Conservation (phyloP, 2,329 filamentous ascomycete species). For the Alternaria sp. region DNA sequence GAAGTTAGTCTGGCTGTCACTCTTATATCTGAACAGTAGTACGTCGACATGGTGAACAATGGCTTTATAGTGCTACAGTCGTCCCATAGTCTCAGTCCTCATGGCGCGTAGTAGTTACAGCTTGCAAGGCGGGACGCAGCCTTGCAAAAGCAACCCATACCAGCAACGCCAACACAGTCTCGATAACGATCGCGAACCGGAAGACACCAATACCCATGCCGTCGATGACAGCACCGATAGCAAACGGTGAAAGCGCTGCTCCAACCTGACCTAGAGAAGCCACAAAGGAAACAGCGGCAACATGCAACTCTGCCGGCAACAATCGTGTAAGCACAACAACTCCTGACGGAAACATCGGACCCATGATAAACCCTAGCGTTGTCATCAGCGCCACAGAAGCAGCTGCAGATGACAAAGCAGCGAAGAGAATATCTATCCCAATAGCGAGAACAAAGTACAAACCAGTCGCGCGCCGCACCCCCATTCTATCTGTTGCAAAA, state of each 20-base stretch:
- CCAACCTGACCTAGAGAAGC: constrained; percentile 57
- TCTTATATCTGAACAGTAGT: neutral
- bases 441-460: constrained; percentile 37
- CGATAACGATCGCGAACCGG: constrained; percentile 38
- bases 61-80: neutral
- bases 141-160: constrained; percentile 35
- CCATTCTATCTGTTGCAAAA: constrained; percentile 36
- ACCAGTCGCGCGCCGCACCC: constrained; percentile 36
- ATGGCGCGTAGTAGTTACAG: neutral
- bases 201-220: constrained; percentile 52
- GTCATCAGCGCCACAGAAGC: constrained; percentile 45
- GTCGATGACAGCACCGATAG: constrained; percentile 54
- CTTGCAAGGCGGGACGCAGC: constrained; percentile 3
- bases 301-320: constrained; percentile 52
- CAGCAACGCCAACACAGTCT: constrained; percentile 29
- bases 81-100: neutral
- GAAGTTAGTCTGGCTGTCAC: no score
- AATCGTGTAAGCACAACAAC: constrained; percentile 50
- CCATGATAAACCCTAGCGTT: constrained; percentile 51
- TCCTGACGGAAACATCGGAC: constrained; percentile 55
- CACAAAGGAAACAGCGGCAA: constrained; percentile 56
- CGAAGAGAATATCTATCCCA: constrained; percentile 31
- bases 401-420: constrained; percentile 20
- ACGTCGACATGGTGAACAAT: accelerated
- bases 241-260: constrained; percentile 55